A percentile compares a stretch with the other conserved stretches of the same genome.
Conservation (phyloP, 1,284 basidiomycete genomes). For the Volvariella volvacea region DNA sequence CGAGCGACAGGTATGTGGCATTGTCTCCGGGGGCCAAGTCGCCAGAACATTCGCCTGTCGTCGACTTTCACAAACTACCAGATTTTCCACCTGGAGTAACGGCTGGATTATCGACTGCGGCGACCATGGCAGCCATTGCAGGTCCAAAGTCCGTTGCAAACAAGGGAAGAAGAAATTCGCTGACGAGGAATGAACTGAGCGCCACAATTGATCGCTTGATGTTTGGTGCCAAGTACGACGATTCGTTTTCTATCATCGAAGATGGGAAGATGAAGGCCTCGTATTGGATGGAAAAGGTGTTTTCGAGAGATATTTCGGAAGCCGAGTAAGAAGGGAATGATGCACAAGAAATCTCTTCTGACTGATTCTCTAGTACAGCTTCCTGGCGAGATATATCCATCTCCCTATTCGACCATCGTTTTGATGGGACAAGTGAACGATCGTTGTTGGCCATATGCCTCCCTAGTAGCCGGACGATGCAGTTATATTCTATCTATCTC, state of each 20-base stretch:
- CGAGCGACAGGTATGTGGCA: conserved; percentile 18
- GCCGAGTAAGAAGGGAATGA: conserved; percentile 41
- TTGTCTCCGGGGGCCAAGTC: conserved; percentile 25
- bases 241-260: conserved; percentile 36
- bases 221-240: conserved; percentile 38
- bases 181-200: conserved; percentile 52
- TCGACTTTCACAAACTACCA: conserved; percentile 25
- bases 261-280: conserved; percentile 61
- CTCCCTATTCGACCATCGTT: conserved; percentile 60
- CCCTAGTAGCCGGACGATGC: conserved; percentile 37
- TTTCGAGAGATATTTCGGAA: conserved; percentile 39
- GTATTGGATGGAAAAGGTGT: conserved; percentile 62
- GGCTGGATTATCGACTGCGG: conserved; percentile 37
- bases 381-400: conserved; percentile 44
- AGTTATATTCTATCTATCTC: conserved; percentile 40
- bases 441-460: conserved; percentile 55
- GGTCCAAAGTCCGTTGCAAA: conserved; percentile 21
- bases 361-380: conserved; percentile 22
- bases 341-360: conserved; percentile 6
- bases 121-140: conserved; percentile 46
- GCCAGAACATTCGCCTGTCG: conserved; percentile 22
- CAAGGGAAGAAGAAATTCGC: conserved; percentile 34
- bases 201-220: conserved; percentile 60
- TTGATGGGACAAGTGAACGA: conserved; percentile 43
- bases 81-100: conserved; percentile 39